Conservation (phyloP, 768 basidiomycete genomes). For the Sporobolomyces phaffii region DNA sequence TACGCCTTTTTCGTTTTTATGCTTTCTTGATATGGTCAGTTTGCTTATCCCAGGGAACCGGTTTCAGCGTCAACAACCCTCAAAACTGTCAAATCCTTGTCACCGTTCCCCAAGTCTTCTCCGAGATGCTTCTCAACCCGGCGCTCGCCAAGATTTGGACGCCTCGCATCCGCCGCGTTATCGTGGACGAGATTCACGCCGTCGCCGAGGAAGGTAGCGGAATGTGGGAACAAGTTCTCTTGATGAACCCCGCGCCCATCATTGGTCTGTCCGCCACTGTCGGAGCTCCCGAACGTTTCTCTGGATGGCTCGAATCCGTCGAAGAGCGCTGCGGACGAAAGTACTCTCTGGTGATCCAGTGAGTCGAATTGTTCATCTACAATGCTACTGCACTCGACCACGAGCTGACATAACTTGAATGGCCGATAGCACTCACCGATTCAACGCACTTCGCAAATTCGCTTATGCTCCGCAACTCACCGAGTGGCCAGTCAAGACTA, state of each 20-base stretch:
- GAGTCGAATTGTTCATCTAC: no score
- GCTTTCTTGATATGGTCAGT: no score
- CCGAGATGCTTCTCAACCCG: conserved; percentile 65
- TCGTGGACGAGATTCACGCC: conserved; percentile 60
- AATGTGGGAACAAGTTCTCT: conserved; percentile 67
- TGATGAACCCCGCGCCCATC: conserved; percentile 62
- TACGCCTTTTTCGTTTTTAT: no score
- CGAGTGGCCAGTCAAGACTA: conserved; percentile 23
- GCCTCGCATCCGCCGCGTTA: conserved; percentile 62
- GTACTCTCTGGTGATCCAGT: conserved; percentile 59
- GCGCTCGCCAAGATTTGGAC: conserved; percentile 59
- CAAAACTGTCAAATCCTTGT: conserved; percentile 66
- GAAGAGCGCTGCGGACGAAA: conserved; percentile 58
- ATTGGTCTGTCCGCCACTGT: conserved; percentile 70
- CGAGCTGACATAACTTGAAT: no score
- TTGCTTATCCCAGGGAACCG: no score
- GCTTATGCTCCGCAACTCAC: conserved; percentile 50
- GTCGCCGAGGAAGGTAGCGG: conserved; percentile 67
- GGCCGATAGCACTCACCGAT: conserved; percentile 53
- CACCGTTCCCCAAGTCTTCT: conserved; percentile 66
- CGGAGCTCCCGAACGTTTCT: conserved; percentile 61
- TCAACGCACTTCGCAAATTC: conserved; percentile 68
- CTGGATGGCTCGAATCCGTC: conserved; percentile 60
- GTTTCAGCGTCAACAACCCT: conserved; percentile 53
- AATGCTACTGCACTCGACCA: no score